Evolutionary conservation across 495 filamentous ascomycete species (phyloP).

Genomic region (Daldinia childiae): DNA sequence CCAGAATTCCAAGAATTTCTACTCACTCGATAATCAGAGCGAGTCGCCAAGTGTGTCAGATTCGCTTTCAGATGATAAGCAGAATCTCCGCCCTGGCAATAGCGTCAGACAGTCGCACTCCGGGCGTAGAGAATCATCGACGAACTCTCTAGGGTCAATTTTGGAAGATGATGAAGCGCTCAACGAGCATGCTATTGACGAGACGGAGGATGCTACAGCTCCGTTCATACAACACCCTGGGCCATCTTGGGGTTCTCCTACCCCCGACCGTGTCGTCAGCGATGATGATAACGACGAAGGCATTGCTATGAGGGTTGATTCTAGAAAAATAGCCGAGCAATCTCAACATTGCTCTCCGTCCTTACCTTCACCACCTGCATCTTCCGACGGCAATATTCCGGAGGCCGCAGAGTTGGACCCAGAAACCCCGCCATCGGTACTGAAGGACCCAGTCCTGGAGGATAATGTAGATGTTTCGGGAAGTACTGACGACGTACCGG

Average conservation of each 20-base stretch:
- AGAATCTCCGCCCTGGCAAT: background rate
- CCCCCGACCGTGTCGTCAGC: constrained; percentile 11
- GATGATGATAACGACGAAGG: constrained; percentile 42
- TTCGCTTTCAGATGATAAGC: constrained; percentile 5
- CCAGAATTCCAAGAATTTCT: background rate
- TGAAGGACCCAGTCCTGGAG: background rate
- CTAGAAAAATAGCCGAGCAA: constrained; percentile 9
- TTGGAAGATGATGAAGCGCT: constrained; percentile 35
- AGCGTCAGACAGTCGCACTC: background rate
- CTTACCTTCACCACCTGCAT: background rate
- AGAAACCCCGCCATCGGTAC: background rate
- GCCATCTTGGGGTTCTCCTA: constrained; percentile 33
- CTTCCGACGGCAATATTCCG: background rate
- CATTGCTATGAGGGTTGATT: constrained; percentile 37
- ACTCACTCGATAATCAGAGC: background rate
- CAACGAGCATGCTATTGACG: background rate
- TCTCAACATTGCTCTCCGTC: background rate
- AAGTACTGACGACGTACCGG: background rate
- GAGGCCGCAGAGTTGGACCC: background rate
- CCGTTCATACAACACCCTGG: constrained; percentile 35
- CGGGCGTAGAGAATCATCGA: constrained; percentile 8
- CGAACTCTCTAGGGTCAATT: constrained; percentile 36
- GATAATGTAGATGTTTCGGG: background rate
- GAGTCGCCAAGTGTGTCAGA: background rate
- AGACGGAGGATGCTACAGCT: background rate